Evolutionary conservation across 2,329 filamentous ascomycete genomes (phyloP).

Genomic region (Hymenoscyphus infarciens): DNA sequence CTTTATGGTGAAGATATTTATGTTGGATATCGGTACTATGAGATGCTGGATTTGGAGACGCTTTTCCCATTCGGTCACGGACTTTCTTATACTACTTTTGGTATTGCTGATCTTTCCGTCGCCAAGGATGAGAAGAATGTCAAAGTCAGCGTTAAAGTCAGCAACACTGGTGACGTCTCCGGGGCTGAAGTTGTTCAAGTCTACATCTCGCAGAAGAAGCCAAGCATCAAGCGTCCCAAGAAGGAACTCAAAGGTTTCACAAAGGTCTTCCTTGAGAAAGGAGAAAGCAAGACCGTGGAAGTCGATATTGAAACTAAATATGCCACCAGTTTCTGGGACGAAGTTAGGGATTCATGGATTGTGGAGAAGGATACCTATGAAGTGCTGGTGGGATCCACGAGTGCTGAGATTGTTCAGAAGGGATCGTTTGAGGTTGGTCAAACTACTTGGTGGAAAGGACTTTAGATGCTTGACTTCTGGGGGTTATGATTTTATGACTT

Average conservation of each 20-base stretch:
- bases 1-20: slow-evolving; percentile 80
- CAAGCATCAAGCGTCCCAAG: slow-evolving; percentile 50
- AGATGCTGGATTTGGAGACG: slow-evolving; percentile 60
- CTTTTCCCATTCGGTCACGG: slow-evolving; percentile 79
- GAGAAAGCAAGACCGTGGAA: slow-evolving; percentile 54
- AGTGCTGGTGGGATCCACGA: slow-evolving; percentile 58
- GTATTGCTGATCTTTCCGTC: slow-evolving; percentile 48
- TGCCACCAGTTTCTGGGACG: slow-evolving; percentile 67
- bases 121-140: slow-evolving; percentile 43
- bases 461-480: slow-evolving; percentile 38
- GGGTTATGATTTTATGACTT: not conserved
- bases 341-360: slow-evolving; percentile 62
- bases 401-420: slow-evolving; percentile 47
- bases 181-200: slow-evolving; percentile 57
- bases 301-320: slow-evolving; percentile 60
- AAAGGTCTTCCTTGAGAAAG: slow-evolving; percentile 60
- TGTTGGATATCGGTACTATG: slow-evolving; percentile 78
- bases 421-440: slow-evolving; percentile 54
- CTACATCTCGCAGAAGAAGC: slow-evolving; percentile 51
- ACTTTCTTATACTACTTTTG: slow-evolving; percentile 71
- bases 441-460: slow-evolving; percentile 65
- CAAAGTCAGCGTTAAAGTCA: slow-evolving; percentile 48
- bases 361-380: slow-evolving; percentile 63
- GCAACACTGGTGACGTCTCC: slow-evolving; percentile 56
- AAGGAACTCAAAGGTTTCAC: slow-evolving; percentile 64